These are phyloP conservation scores for Begonia peltatifolia DNA, from an alignment of 306 rosid genomes.

Conservation along the genomic window DNA sequence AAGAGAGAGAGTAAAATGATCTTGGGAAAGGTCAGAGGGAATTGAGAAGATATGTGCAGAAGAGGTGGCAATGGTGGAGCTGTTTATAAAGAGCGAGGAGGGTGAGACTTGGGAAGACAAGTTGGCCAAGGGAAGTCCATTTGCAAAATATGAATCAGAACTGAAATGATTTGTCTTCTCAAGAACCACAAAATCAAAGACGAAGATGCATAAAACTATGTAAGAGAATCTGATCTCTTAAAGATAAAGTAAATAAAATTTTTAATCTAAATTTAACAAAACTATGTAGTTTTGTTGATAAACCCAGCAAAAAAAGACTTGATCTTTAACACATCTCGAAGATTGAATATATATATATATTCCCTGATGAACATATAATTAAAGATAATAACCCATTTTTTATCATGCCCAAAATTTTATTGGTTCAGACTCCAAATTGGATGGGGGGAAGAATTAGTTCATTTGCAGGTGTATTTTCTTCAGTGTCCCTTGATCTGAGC, in stretches of 20 bases:
- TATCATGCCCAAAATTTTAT: too few species aligned
- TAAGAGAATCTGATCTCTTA: conserved; percentile 34
- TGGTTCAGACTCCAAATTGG: too few species aligned
- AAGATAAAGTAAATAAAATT: background rate
- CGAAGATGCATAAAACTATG: conserved; percentile 18
- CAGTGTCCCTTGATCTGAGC: background rate
- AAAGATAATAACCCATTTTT: too few species aligned
- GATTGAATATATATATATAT: too few species aligned
- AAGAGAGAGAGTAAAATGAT: background rate
- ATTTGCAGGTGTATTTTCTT: background rate
- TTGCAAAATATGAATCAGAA: background rate
- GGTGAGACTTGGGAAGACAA: conserved; percentile 1
- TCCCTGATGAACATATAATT: too few species aligned
- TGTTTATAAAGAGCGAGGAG: conserved; percentile 1
- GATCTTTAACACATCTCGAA: too few species aligned
- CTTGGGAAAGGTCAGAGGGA: background rate
- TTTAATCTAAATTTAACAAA: background rate
- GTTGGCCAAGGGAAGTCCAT: conserved; percentile 1
- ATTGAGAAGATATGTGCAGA: background rate
- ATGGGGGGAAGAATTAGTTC: too few species aligned
- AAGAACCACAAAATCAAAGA: conserved; percentile 40
- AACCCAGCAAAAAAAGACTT: too few species aligned
- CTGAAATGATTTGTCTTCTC: conserved; percentile 27
- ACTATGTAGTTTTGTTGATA: background rate
- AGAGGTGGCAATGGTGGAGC: background rate